phyloP scores from a whole-genome alignment of 495 filamentous ascomycete genomes.

The Tuber borchii region DNA sequence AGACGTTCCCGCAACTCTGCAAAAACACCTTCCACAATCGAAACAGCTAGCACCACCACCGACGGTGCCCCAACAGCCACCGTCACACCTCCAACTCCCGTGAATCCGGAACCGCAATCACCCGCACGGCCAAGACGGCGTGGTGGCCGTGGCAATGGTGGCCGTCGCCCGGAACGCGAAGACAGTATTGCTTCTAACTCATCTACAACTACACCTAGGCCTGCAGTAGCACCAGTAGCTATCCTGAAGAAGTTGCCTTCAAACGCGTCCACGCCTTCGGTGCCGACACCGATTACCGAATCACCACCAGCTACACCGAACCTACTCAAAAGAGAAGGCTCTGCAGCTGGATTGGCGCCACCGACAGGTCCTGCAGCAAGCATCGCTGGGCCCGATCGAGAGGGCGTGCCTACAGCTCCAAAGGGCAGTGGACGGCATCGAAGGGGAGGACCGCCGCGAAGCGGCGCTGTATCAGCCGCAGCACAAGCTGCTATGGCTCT shows the following conservation, averaged over 20 bases:
- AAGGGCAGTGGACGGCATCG: slow-evolving; percentile 24
- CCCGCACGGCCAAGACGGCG: slow-evolving; percentile 29
- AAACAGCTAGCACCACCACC: slow-evolving; percentile 41
- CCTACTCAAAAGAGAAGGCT: slow-evolving; percentile 27
- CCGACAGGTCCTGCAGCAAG: slow-evolving; percentile 36
- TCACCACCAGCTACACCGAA: slow-evolving; percentile 33
- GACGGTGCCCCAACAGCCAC: slow-evolving; percentile 34
- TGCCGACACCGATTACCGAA: slow-evolving; percentile 32
- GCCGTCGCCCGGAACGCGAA: slow-evolving; percentile 28
- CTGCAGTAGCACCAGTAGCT: slow-evolving; percentile 44
- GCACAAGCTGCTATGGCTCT: slow-evolving; percentile 12
- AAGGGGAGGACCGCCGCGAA: slow-evolving; percentile 21
- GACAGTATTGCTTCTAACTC: slow-evolving; percentile 36
- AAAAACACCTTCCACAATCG: slow-evolving; percentile 42
- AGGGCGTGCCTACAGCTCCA: slow-evolving; percentile 19
- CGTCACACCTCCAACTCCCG: slow-evolving; percentile 35
- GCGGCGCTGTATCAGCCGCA: neutral
- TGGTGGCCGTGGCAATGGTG: slow-evolving; percentile 23
- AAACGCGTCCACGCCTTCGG: neutral
- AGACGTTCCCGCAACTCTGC: slow-evolving; percentile 46
- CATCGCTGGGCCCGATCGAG: slow-evolving; percentile 2
- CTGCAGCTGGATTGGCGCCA: slow-evolving; percentile 35
- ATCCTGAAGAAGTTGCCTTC: slow-evolving; percentile 45
- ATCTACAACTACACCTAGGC: slow-evolving; percentile 15
- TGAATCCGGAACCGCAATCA: slow-evolving; percentile 35